These are phyloP conservation scores for Apiospora koreana DNA, from an alignment of 2,329 filamentous ascomycete genomes.

Conservation along the genomic window DNA sequence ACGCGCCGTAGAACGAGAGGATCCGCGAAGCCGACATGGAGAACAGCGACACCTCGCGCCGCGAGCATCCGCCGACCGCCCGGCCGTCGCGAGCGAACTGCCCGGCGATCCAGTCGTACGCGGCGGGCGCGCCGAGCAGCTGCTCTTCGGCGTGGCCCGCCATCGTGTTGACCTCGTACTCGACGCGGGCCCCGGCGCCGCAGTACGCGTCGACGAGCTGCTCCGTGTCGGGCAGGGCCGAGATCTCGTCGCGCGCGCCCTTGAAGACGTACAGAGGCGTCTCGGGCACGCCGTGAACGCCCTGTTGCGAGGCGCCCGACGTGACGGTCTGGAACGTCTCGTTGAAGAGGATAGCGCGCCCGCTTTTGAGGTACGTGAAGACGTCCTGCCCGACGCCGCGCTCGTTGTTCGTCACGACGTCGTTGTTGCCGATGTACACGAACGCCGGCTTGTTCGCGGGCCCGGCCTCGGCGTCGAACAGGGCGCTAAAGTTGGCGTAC, in stretches of 20 bases:
- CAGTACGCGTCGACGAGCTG: not conserved
- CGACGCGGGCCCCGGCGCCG: not conserved
- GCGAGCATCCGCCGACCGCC: not conserved
- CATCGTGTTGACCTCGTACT: not conserved
- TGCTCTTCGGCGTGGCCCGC: not conserved
- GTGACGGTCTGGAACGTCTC: not conserved
- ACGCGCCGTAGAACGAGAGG: not conserved
- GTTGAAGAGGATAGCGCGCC: not conserved
- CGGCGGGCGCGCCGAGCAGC: not conserved
- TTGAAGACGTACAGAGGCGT: not conserved
- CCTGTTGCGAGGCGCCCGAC: not conserved
- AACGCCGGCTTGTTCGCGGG: not conserved
- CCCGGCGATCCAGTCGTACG: not conserved
- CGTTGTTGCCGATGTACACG: not conserved
- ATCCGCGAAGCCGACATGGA: not conserved
- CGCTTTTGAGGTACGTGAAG: not conserved
- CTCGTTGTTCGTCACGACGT: not conserved
- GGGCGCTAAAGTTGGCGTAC: constrained; percentile 5
- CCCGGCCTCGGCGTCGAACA: not conserved
- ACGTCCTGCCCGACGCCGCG: not conserved
- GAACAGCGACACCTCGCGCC: not conserved
- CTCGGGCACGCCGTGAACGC: not conserved
- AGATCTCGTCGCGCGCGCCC: not conserved
- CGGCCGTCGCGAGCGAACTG: not conserved
- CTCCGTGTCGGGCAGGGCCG: not conserved